Conservation (phyloP, 106 monocot species). For the Hemerocallis citrina region DNA sequence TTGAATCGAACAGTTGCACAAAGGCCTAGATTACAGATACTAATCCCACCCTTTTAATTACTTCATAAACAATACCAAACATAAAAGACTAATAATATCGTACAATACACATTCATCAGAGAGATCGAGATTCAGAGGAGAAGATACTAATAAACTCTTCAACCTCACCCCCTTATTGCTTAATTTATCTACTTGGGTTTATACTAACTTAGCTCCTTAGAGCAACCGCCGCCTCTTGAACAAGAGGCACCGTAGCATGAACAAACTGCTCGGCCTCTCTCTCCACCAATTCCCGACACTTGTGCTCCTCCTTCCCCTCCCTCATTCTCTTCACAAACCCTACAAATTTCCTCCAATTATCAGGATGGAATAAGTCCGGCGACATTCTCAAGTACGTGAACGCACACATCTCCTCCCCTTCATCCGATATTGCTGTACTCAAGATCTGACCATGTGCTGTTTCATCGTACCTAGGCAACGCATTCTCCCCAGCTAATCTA, state of each 20-base stretch:
- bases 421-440: conserved; percentile 20
- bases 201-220: conserved; percentile 14
- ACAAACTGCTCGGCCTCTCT: conserved; percentile 35
- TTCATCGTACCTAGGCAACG: conserved; percentile 70
- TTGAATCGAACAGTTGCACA: too few species aligned
- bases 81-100: too few species aligned
- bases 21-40: too few species aligned
- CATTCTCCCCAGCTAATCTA: conserved; percentile 82
- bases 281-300: conserved; percentile 32
- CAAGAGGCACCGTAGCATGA: conserved; percentile 28
- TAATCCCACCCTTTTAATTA: too few species aligned
- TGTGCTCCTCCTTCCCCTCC: conserved; percentile 12
- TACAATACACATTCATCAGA: too few species aligned
- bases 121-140: too few species aligned
- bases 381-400: conserved; percentile 78
- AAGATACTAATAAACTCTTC: not conserved
- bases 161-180: too few species aligned
- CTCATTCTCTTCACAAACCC: conserved; percentile 68
- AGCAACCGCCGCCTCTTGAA: conserved; percentile 42
- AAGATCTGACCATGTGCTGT: conserved; percentile 60
- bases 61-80: too few species aligned
- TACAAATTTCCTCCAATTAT: conserved; percentile 63
- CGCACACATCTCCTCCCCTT: conserved; percentile 33
- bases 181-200: too few species aligned
- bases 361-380: conserved; percentile 48